These are phyloP conservation scores for Centella asiatica DNA, from an alignment of 129 eudicot species.

Conservation along the genomic window DNA sequence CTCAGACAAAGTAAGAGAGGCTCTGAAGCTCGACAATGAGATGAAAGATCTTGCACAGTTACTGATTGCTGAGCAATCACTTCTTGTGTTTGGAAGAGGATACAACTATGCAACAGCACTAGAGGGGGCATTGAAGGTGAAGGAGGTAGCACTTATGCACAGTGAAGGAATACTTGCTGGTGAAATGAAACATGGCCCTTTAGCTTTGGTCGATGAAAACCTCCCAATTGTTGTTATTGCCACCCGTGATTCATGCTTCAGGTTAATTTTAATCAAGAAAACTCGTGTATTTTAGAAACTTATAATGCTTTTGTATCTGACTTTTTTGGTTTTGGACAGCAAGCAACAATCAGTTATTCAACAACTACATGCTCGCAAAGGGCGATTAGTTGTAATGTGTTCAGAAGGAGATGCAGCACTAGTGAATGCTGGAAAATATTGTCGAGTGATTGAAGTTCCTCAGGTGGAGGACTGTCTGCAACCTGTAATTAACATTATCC, in stretches of 20 bases:
- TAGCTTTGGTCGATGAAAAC: constrained; percentile 88
- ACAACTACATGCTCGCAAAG: constrained; percentile 96
- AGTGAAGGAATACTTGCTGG: constrained; percentile 99
- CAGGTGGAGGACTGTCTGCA: constrained; percentile 87
- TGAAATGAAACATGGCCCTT: constrained; percentile 97
- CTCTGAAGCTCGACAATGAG: constrained; percentile 76
- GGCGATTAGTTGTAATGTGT: constrained; percentile 86
- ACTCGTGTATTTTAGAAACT: background rate
- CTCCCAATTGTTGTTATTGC: constrained; percentile 94
- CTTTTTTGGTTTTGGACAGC: constrained; percentile 32
- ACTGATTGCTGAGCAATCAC: constrained; percentile 82
- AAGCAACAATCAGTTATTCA: constrained; percentile 96
- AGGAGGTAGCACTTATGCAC: constrained; percentile 95
- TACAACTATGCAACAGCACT: constrained; percentile 95
- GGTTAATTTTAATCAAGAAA: constrained; percentile 28
- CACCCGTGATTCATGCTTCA: constrained; percentile 87
- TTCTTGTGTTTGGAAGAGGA: constrained; percentile 97
- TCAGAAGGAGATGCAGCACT: constrained; percentile 82
- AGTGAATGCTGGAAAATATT: constrained; percentile 59
- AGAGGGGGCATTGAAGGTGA: constrained; percentile 95
- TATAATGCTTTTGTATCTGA: constrained; percentile 9
- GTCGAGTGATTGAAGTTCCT: constrained; percentile 87
- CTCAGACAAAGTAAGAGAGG: constrained; percentile 70
- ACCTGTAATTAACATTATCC: constrained; percentile 94
- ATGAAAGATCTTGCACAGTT: constrained; percentile 84